phyloP scores from a whole-genome alignment of 1,284 basidiomycete genomes.

The Puccinia hordei region DNA sequence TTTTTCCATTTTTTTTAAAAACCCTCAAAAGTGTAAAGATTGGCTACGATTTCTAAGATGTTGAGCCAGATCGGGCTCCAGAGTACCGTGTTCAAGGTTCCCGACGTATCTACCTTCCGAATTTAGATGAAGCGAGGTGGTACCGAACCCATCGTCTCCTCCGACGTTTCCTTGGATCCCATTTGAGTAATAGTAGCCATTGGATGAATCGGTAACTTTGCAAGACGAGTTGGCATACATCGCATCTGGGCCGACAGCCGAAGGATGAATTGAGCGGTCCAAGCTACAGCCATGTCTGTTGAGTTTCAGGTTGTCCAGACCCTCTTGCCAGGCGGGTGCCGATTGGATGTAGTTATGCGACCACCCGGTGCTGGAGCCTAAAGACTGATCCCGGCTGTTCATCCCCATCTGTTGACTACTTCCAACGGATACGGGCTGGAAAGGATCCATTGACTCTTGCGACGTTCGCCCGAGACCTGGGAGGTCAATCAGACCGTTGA shows the following conservation, averaged over 20 bases:
- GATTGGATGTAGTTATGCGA: conserved; percentile 8
- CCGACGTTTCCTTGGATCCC: not conserved
- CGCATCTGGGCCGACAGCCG: not conserved
- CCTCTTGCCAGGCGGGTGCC: conserved; percentile 17
- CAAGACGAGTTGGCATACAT: not conserved
- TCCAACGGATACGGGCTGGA: not conserved
- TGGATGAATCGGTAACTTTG: not conserved
- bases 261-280: not conserved
- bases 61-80: not conserved
- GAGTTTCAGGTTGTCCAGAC: conserved; percentile 2
- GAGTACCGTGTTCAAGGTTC: not conserved
- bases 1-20: not conserved
- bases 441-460: conserved; percentile 7
- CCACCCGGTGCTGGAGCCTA: not conserved
- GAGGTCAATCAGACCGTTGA: conserved; percentile 1
- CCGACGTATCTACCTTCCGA: not conserved
- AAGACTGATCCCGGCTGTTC: not conserved
- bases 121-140: not conserved
- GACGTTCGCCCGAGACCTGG: not conserved
- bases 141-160: not conserved
- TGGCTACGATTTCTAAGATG: conserved; percentile 7
- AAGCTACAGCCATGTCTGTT: not conserved
- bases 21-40: not conserved
- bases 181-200: not conserved
- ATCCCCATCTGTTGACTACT: not conserved